These are phyloP conservation scores for Effrenium voratum DNA, from an alignment of 73 alveolate species.

Conservation along the genomic window DNA sequence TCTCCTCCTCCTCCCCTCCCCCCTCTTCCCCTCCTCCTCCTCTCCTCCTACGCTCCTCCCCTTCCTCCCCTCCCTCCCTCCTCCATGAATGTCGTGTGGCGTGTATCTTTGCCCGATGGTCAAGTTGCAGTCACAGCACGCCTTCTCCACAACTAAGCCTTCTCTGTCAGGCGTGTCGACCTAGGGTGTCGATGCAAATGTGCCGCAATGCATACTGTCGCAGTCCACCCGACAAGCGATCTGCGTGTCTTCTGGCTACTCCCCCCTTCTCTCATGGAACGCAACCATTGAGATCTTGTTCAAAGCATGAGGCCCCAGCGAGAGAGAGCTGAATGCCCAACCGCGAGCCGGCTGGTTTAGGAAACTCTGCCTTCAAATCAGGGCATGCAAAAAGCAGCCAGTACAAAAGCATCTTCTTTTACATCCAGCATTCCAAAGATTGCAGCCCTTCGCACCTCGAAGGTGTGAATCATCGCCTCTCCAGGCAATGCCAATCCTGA, in stretches of 20 bases:
- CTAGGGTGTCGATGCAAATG: neutral
- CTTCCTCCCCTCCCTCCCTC: too few species aligned
- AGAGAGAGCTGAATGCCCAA: slow-evolving; percentile 63
- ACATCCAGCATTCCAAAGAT: neutral
- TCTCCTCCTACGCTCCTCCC: too few species aligned
- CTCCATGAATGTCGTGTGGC: too few species aligned
- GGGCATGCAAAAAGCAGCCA: neutral
- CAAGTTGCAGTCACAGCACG: neutral
- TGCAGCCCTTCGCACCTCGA: slow-evolving; percentile 16
- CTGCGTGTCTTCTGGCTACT: too few species aligned
- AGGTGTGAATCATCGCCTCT: slow-evolving; percentile 78
- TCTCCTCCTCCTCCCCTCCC: too few species aligned
- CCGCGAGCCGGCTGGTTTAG: slow-evolving; percentile 73
- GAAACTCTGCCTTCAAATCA: slow-evolving; percentile 64
- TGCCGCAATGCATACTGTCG: neutral
- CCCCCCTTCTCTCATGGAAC: too few species aligned
- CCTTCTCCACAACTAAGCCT: slow-evolving; percentile 78
- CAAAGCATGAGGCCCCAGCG: neutral
- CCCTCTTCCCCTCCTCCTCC: too few species aligned
- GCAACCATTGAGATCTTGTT: too few species aligned
- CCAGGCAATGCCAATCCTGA: too few species aligned
- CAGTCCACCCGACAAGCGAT: too few species aligned
- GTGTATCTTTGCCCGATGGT: neutral
- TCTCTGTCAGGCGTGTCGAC: slow-evolving; percentile 71
- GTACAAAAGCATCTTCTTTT: neutral